Evolutionary conservation across 768 basidiomycete species (phyloP), one percentile per base, ranked within the genome.

Genomic region (Psilocybe cyanescens): DNA sequence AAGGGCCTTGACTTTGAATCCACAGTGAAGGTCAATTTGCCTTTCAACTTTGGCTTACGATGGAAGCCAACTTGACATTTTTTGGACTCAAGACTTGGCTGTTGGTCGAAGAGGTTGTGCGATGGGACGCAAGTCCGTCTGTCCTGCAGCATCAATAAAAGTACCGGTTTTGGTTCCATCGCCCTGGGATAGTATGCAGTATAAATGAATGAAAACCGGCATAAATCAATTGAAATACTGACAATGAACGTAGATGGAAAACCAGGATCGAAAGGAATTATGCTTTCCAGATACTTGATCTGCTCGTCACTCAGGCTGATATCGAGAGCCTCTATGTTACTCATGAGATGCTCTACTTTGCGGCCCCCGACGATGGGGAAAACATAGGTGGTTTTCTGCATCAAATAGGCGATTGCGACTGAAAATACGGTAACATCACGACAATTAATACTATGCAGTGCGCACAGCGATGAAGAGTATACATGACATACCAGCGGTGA

Each of bases 341-440:
- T 76, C 53, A 72, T 50, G 24, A 86, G 69, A 33, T 86, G 81
- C 68, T 83, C 82, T 46, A 83, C 70, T 65, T 84, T 86, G 53
- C 82, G 75, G 0, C 82, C 79, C 2, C 83, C 83, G 30, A 85
- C 68, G 59, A 84, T 75, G 0, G 83, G 83, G 71, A 85, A 84
- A 1, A 84, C 81, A 54, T 76, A 83, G 0, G 81, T 79, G 6
- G 79, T 75, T 68, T 86, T 87, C 47, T 84, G 81, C 70, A 86
- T 71, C 8, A 86, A 70, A 61, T 84, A 57, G 2, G 41, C 41
- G 14, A 44, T 44, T 12, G 41, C 41, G 14, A 44, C 41, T 44
- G 41, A 8, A 4, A 44, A 44, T 14, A 14, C 14, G n/a, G 14
- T 12, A 12, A 8, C 8, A 1, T 44, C 14, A 12, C 4, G 14